Base-by-base conservation (phyloP, 306 rosid species). In the Castanopsis chinensis region DNA sequence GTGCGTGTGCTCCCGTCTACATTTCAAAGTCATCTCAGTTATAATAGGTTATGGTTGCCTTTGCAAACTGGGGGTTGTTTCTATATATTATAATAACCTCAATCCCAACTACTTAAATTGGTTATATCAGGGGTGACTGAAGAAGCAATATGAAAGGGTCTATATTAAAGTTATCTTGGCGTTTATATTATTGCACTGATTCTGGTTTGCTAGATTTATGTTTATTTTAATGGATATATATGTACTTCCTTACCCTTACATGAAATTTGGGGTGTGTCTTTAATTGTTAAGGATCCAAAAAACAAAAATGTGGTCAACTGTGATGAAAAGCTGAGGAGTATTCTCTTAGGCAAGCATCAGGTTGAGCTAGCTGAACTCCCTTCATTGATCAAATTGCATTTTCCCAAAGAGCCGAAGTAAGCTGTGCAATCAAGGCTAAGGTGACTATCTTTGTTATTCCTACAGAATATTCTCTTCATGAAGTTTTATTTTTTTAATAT, bases 281-380 rank as follows among this genome's bases (percentile, higher is more conserved):
- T 61, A 41, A 41, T 74, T 83, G 82, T 51, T 23, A 78, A 94
- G 99, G 99, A 91, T 84, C 87, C 92, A 9, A 86, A 83, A 85
- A 88, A 94, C 89, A 94, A 90, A 84, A 94, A 94, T 83, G 86
- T 94, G 83, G 91, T 94, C 81, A 87, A 88, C 25, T 94, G 97
- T 77, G 99, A 92, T 79, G 91, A 90, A 49, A 92, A 91, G 84
- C 78, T 94, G 75, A 91, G 73, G 80, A 82, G 91, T 51, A 85
- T 94, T 79, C 75, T 94, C 87, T 78, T 89, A 51, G 97, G 99
- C 71, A 91, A 89, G 89, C 86, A 87, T 82, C 88, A 79, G 73
- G 90, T 94, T 73, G 97, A 91, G 76, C 80, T 94, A 65, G 93
- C 86, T 45, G 97, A 94, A 81, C 99, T 94, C 80, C 99, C 97